Conservation (phyloP, 2,329 filamentous ascomycete genomes). For the Pseudogymnoascus pannorum region DNA sequence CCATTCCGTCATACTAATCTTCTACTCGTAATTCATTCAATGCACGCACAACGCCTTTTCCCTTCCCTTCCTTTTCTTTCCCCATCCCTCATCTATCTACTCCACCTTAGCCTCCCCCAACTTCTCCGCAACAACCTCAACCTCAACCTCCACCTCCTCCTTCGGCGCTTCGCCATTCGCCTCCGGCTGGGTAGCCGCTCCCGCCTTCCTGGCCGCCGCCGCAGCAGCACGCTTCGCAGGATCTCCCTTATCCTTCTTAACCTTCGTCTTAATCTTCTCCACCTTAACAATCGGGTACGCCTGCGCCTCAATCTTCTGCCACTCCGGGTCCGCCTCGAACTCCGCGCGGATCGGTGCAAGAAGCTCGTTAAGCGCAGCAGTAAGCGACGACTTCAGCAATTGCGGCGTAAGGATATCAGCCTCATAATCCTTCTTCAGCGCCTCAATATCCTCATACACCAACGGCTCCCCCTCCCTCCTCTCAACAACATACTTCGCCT, state of each 20-base stretch:
- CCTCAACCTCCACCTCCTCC: not conserved
- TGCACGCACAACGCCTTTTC: conserved; percentile 2
- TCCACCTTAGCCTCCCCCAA: not conserved
- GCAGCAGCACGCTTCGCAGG: conserved; percentile 25
- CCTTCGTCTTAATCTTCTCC: conserved; percentile 60
- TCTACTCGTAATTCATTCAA: not conserved
- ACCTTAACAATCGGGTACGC: conserved; percentile 69
- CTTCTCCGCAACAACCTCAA: not conserved
- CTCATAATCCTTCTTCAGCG: conserved; percentile 72
- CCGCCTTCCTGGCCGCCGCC: conserved; percentile 22
- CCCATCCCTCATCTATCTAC: not conserved
- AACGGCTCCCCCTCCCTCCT: conserved; percentile 65
- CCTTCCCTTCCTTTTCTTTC: not conserved
- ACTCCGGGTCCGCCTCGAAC: conserved; percentile 64
- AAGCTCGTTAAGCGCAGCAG: conserved; percentile 63
- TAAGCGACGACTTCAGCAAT: conserved; percentile 76
- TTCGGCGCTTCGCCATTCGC: conserved; percentile 1
- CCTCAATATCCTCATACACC: conserved; percentile 67
- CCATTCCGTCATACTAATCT: not conserved
- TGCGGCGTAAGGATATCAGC: conserved; percentile 80
- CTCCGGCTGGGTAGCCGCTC: conserved; percentile 23
- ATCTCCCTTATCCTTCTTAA: conserved; percentile 49
- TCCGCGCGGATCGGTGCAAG: conserved; percentile 70
- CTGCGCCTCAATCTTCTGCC: conserved; percentile 68
- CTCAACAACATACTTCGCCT: conserved; percentile 60